phyloP scores from a whole-genome alignment of 805 yeast genomes.

The Clavispora carvajalis region DNA sequence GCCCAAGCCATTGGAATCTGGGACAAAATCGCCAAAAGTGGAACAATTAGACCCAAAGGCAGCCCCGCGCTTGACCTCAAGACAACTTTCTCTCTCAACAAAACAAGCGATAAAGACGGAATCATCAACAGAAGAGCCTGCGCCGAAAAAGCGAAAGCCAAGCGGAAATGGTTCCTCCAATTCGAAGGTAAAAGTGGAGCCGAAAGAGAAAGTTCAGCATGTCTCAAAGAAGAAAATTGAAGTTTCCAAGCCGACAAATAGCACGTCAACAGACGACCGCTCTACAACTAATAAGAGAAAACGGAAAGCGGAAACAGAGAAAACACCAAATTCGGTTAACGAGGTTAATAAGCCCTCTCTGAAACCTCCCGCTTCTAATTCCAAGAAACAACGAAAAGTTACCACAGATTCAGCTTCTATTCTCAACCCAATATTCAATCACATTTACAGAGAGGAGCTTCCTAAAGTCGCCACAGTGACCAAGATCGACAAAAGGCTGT shows the following conservation, averaged over 20 bases:
- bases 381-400: constrained; percentile 5
- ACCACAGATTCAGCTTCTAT: constrained; percentile 2
- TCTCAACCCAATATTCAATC: constrained; percentile 18
- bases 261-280: constrained; percentile 1
- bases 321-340: neutral
- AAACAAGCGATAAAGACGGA: constrained; percentile 2
- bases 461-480: constrained; percentile 8
- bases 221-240: constrained; percentile 2
- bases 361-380: constrained; percentile 3
- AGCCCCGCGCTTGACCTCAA: constrained; percentile 5
- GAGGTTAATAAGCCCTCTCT: constrained; percentile 1
- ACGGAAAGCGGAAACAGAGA: neutral
- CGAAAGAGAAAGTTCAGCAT: constrained; percentile 8
- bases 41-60: neutral
- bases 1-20: neutral
- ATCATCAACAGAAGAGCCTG: constrained; percentile 2
- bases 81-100: constrained; percentile 7
- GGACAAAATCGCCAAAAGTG: neutral
- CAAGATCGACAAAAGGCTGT: constrained; percentile 18
- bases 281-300: constrained; percentile 1
- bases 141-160: constrained; percentile 3
- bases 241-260: constrained; percentile 3
- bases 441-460: constrained; percentile 13
- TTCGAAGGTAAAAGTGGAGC: constrained; percentile 4
- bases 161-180: constrained; percentile 1